Evolutionary conservation across 768 basidiomycete genomes (phyloP), one percentile per base, ranked within the genome.

Genomic region (Termitomyces sp.): DNA sequence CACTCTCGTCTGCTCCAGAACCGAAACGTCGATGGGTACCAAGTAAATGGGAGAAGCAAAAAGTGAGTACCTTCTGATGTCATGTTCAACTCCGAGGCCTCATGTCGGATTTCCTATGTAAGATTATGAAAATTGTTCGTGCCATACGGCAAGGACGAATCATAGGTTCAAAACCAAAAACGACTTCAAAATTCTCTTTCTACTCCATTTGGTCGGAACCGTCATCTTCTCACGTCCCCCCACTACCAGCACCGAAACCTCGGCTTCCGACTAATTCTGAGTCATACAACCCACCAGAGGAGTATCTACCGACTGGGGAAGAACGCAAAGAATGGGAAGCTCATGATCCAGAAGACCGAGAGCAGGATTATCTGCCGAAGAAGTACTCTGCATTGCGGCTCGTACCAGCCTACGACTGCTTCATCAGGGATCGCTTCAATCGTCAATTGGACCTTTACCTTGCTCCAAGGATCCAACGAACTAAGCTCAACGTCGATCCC

Each of bases 101-200:
- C 29, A 22, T 26, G 12, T 36, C 51, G 8, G 39, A 42, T n/a
- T 26, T 56, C 47, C 51, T 64, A 22, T 41, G 50, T 31, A 62
- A 97, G 95, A 85, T 99, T 63, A 95, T 99, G 93, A 99, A 98
- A 82, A 98, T 98, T 60, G 95, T 99, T 60, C 94, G 95, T 47
- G 96, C 96, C 5, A 98, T 99, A 66, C 86, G 97, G 9, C 88
- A 94, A 77, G 97, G 97, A 34, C 88, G 92, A 43, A 99, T 99
- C 61, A 67, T 94, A 7, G 91, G 94, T 31, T 86, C 90, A 61
- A 96, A 93, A 72, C 91, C 94, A 14, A 90, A 84, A 72, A 81
- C 81, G n/a, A 76, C 79, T 5, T 77, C 80, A 36, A 82, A 84
- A 72, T 82, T 81, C 43, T 82, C 85, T 59, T 87, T 93, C 63